Evolutionary conservation across 2,329 filamentous ascomycete species (phyloP), one percentile per base, ranked within the genome.

Genomic region (Fusarium stilboides): DNA sequence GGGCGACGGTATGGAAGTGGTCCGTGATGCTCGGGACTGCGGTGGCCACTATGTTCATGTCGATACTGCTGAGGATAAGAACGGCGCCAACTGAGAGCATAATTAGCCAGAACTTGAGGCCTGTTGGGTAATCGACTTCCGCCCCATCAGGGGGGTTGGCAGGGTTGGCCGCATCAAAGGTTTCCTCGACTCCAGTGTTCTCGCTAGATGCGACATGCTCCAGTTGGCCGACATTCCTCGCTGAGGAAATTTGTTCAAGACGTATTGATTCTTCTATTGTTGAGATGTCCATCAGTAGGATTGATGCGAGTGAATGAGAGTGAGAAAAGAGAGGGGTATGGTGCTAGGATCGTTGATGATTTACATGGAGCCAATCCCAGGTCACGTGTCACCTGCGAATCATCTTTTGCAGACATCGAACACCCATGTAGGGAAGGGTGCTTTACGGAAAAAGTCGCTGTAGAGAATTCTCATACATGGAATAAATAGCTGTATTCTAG

Each of bases 21-120:
- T 76, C 68, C 2, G 69, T 74, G 72, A 76, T 47, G 39, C 65
- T 15, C 68, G 79, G 71, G n/a, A 73, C 55, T 24, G 69, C 73
- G 1, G 71, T 72, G 1, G 63, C 69, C 3, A 74, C 63, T 5
- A 75, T 74, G 22, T 73, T 73, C 62, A 71, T 72, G 22, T 74
- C 72, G 19, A 74, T 49, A 7, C 70, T 65, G 8, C 62, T 65
- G 3, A 73, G 50, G 4, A 71, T 12, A 8, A 69, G 67, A 7
- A 66, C 46, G 3, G 50, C 37, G 0, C 26, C 4, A 2, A 66
- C 15, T 0, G 52, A 62, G 6, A 69, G 19, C 22, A 69, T 63
- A 4, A 50, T 55, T 1, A 69, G 12, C 53, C 65, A 66, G 8
- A 69, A 17, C 1, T 36, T 51, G 3, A 54, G 2, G 0, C 57